Evolutionary conservation across 768 basidiomycete genomes (phyloP).

Genomic region (Symmetrospora coprosmae): DNA sequence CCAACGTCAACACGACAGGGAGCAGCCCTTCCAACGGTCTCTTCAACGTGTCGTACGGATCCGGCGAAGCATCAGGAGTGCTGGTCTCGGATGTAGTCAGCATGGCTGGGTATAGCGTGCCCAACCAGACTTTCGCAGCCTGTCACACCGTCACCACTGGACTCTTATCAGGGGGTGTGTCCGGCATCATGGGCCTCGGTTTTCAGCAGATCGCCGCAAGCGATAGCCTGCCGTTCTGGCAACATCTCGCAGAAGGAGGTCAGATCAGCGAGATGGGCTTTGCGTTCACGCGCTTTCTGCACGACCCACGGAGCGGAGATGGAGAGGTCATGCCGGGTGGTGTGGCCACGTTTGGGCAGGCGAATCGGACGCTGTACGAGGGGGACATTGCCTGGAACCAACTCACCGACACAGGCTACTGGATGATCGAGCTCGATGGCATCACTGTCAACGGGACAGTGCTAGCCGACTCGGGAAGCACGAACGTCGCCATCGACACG

Average conservation of each 20-base stretch:
- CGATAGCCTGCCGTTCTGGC: slow-evolving; percentile 64
- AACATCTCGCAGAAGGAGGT: slow-evolving; percentile 47
- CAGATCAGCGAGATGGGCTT: slow-evolving; percentile 11
- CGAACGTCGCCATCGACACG: slow-evolving; percentile 79
- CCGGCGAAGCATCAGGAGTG: slow-evolving; percentile 54
- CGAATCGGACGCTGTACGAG: neutral
- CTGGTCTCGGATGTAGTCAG: slow-evolving; percentile 63
- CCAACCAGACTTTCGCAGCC: slow-evolving; percentile 46
- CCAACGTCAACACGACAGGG: neutral
- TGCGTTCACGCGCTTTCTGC: slow-evolving; percentile 16
- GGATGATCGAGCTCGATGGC: slow-evolving; percentile 59
- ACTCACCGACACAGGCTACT: slow-evolving; percentile 60
- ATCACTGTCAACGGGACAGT: slow-evolving; percentile 49
- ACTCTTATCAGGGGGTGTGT: slow-evolving; percentile 57
- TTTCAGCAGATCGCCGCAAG: slow-evolving; percentile 62
- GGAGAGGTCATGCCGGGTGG: slow-evolving; percentile 16
- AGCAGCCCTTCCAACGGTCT: neutral
- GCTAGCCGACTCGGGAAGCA: slow-evolving; percentile 44
- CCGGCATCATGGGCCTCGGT: slow-evolving; percentile 69
- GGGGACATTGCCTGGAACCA: slow-evolving; percentile 45
- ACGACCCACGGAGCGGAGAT: neutral
- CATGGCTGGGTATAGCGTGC: slow-evolving; percentile 60
- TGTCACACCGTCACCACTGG: slow-evolving; percentile 46
- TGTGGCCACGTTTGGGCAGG: neutral
- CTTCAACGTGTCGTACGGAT: neutral